Percentiles rank a stretch among this genome's conserved stretches.
Conservation (phyloP, 2,329 filamentous ascomycete species). For the Ophiostoma montium region DNA sequence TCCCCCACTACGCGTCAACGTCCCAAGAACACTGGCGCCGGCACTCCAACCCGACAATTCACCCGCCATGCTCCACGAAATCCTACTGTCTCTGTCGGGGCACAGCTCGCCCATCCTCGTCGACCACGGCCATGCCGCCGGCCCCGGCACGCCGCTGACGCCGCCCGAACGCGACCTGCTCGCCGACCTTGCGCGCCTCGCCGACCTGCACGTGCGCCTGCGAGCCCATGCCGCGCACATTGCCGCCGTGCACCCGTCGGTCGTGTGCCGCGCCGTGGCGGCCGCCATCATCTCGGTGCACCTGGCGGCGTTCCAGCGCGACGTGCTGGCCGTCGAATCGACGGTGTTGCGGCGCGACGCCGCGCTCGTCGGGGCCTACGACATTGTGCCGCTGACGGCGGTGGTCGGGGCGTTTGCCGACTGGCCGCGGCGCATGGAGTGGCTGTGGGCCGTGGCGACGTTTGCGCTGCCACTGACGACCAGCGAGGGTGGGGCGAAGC, state of each 20-base stretch:
- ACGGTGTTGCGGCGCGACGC: slow-evolving; percentile 64
- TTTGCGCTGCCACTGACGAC: slow-evolving; percentile 43
- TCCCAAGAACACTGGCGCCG: neutral
- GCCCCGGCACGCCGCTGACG: slow-evolving; percentile 39
- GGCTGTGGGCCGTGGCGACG: slow-evolving; percentile 61
- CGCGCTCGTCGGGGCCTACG: slow-evolving; percentile 73
- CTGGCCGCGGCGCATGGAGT: slow-evolving; percentile 74
- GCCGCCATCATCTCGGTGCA: slow-evolving; percentile 62
- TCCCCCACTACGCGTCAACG: slow-evolving; percentile 7
- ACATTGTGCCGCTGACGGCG: slow-evolving; percentile 80
- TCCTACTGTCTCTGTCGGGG: slow-evolving; percentile 89
- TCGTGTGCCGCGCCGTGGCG: slow-evolving; percentile 77
- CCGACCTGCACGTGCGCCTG: slow-evolving; percentile 61
- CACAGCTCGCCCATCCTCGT: slow-evolving; percentile 75
- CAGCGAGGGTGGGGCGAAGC: too few relatives aligned
- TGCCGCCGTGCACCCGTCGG: slow-evolving; percentile 57
- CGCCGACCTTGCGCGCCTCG: slow-evolving; percentile 60
- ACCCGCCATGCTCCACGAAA: slow-evolving; percentile 92
- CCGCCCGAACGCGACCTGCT: slow-evolving; percentile 75
- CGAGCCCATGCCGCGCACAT: slow-evolving; percentile 53
- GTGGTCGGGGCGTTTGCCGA: slow-evolving; percentile 74
- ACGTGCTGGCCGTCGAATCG: slow-evolving; percentile 72
- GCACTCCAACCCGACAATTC: slow-evolving; percentile 4
- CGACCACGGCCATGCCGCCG: slow-evolving; percentile 12
- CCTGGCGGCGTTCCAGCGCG: slow-evolving; percentile 65